Base-by-base conservation (phyloP, 177 flowering plant species). In the Vitis hybrid region DNA sequence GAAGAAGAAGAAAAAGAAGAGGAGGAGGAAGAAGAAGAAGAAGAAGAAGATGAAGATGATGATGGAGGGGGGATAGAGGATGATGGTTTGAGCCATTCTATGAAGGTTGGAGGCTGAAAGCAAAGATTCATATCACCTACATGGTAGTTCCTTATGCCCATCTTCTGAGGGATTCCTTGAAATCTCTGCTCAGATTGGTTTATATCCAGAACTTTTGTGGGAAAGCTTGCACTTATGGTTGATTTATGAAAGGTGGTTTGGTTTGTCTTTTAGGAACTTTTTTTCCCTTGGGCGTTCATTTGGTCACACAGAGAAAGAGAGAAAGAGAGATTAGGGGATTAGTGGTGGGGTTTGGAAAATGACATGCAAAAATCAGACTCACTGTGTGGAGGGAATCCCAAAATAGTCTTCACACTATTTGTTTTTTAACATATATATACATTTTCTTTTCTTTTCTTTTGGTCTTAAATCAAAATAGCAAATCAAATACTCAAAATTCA, bases 41-140 rank as follows among this genome's bases (percentile, higher is more conserved):
- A 35, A 11, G 81, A 64, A n/a, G 79, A 62, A 4, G 86, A 54
- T 3, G 81, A 56, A 1, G 21, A 32, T 3, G 40, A 2, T 1
- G 40, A 18, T 18, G 19, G 19, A 18, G 19, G 40, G 2, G 74
- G 16, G 8, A 76, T 15, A 27, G 79, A 30, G 14, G 81, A 24
- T 24, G 82, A 60, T 71, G 90, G 94, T 74, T 85, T 90, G 61
- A 93, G 85, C 98, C 98, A 93, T 83, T 91, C 95, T 81, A 89
- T 83, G 85, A 89, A 91, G 66, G 79, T 75, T 62, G 90, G 85
- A 64, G 87, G 13, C 75, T 83, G 80, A 58, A 76, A 77, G 70
- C 82, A 76, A 35, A 81, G 49, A 55, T 80, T 81, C 68, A 73
- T 74, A 35, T 76, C 78, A 55, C 72, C 66, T 64, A 68, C 83